Percentiles rank a stretch among this genome's conserved stretches.
Conservation (phyloP, 1,284 basidiomycete genomes). For the Crepidotus sp. region DNA sequence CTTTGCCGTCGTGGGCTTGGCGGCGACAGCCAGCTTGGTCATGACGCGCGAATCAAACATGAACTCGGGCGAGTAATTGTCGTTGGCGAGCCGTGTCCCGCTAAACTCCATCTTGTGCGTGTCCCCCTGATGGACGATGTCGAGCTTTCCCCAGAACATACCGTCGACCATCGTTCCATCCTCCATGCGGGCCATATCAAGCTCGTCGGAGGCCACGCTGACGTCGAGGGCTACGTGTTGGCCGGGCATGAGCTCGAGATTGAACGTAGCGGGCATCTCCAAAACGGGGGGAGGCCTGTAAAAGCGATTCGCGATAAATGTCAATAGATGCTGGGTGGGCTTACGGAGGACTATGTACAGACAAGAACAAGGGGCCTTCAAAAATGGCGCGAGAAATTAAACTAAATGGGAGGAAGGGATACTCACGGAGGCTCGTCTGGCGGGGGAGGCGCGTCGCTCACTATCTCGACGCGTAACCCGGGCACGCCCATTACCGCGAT, state of each 20-base stretch:
- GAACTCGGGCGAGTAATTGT: slow-evolving; percentile 55
- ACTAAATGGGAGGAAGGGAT: slow-evolving; percentile 5
- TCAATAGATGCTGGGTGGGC: slow-evolving; percentile 21
- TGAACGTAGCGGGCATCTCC: slow-evolving; percentile 80
- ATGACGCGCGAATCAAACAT: slow-evolving; percentile 67
- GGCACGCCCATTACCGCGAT: slow-evolving; percentile 71
- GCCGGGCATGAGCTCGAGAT: slow-evolving; percentile 64
- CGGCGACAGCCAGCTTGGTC: slow-evolving; percentile 58
- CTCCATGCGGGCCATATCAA: slow-evolving; percentile 82
- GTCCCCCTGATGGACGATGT: slow-evolving; percentile 67
- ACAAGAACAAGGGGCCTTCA: slow-evolving; percentile 6
- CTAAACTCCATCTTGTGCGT: slow-evolving; percentile 71
- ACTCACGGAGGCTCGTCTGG: slow-evolving; percentile 73
- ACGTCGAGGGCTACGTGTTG: slow-evolving; percentile 71
- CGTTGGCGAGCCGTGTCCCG: slow-evolving; percentile 60
- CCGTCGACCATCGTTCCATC: slow-evolving; percentile 77
- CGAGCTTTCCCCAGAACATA: slow-evolving; percentile 75
- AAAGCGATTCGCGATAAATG: slow-evolving; percentile 11
- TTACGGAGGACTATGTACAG: slow-evolving; percentile 58
- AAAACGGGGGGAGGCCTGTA: slow-evolving; percentile 67
- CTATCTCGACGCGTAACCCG: slow-evolving; percentile 72
- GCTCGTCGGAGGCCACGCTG: slow-evolving; percentile 62
- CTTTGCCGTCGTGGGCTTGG: slow-evolving; percentile 63
- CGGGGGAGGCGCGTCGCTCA: slow-evolving; percentile 71
- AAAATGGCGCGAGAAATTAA: slow-evolving; percentile 12